Evolutionary conservation across 805 yeast genomes (phyloP), one percentile per base, ranked within the genome.

Genomic region (Pichia californica): DNA sequence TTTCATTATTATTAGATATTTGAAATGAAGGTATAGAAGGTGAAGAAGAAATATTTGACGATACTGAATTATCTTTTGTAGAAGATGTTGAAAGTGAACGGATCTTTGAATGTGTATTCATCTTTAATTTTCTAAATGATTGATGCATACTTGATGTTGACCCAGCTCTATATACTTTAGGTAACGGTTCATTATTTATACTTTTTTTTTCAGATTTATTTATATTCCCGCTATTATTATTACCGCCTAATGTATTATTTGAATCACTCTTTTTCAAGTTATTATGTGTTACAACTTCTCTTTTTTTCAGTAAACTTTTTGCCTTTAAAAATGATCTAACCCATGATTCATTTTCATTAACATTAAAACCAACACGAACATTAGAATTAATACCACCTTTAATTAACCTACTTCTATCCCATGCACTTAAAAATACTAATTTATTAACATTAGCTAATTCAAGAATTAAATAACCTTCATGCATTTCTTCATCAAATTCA

Each of bases 301-400:
- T 57, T 8, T 70, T 54, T 34, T 57, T 56, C 37, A 75, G 63
- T 53, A 80, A 54, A 38, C 80, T 78, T 51, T 82, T 79, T 2
- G 88, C 85, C 50, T 74, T 74, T 50, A 83, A 64, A 45, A 83
- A 68, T 40, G 88, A 74, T 38, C 81, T 83, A 13, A 83, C 80
- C 91, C 91, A 83, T 3, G 77, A 73, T 36, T 74, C 70, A 5
- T 67, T 59, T 9, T 57, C 57, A 21, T 82, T 82, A 13, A 76
- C 61, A 31, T 63, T 66, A 34, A 74, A 66, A 39, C 62, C 57
- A 45, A 63, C 55, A 31, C 62, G 43, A 9, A 60, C 59, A 41
- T 60, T 62, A 1, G 62, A 56, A 40, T 59, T 61, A 28, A 62
- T 50, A 18, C 65, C 62, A 9, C 66, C 66, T 34, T 58, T 56